These are phyloP conservation scores for Massariosphaeria phaeospora DNA, from an alignment of 495 filamentous ascomycete genomes.

Conservation along the genomic window DNA sequence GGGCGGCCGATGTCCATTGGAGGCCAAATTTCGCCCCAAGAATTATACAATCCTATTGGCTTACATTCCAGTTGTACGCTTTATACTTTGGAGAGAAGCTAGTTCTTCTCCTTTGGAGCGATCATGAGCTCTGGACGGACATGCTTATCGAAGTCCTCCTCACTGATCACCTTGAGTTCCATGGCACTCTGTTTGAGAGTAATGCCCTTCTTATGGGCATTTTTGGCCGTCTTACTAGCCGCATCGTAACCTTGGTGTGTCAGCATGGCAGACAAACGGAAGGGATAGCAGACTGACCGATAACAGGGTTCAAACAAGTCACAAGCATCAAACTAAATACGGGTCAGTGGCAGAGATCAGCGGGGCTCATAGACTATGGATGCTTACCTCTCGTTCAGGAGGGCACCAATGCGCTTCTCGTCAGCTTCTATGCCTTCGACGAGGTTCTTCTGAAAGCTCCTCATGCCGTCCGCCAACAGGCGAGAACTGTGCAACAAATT, in stretches of 20 bases:
- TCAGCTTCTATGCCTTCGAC: slow-evolving; percentile 87
- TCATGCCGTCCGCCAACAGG: slow-evolving; percentile 86
- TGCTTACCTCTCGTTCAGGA: slow-evolving; percentile 76
- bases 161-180: slow-evolving; percentile 84
- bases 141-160: slow-evolving; percentile 84
- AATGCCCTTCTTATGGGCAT: slow-evolving; percentile 95
- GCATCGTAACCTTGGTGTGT: slow-evolving; percentile 63
- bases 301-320: slow-evolving; percentile 96
- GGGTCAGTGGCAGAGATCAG: no score
- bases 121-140: slow-evolving; percentile 98
- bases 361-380: no score
- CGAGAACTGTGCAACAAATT: slow-evolving; percentile 89
- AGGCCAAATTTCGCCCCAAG: no score
- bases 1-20: no score
- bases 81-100: no score
- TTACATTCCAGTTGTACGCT: no score
- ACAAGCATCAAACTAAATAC: slow-evolving; percentile 97
- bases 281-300: slow-evolving; percentile 49
- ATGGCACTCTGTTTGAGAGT: slow-evolving; percentile 91
- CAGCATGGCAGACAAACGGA: not conserved
- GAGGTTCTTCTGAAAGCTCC: slow-evolving; percentile 87
- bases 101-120: slow-evolving; percentile 60
- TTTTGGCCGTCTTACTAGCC: slow-evolving; percentile 97
- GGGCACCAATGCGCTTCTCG: slow-evolving; percentile 77
- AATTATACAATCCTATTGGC: no score